Percentiles rank a stretch among this genome's conserved stretches.
phyloP scores from a whole-genome alignment of 352 stramenopile genomes.

The Hyphochytrium catenoides region DNA sequence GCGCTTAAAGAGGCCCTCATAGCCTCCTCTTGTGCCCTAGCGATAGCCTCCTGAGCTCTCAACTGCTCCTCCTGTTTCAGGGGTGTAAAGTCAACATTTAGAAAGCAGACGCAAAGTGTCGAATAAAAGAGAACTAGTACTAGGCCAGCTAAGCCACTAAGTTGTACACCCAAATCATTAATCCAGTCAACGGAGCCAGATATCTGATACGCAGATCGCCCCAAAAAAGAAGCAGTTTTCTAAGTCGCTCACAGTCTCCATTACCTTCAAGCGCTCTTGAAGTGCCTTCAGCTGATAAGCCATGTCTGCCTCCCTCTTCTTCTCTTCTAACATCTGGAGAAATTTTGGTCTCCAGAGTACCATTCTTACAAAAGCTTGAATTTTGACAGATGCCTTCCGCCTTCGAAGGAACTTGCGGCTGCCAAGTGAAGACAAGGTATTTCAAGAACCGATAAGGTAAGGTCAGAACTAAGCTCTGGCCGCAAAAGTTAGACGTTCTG shows the following conservation, averaged over 20 bases:
- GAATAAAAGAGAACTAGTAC: no score
- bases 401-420: conserved; percentile 29
- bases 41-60: conserved; percentile 11
- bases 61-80: conserved; percentile 13
- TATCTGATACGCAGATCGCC: no score
- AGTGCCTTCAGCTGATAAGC: conserved; percentile 47
- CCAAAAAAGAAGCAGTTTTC: no score
- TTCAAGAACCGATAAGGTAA: not conserved
- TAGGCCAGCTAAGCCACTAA: no score
- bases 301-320: conserved; percentile 60
- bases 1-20: not conserved
- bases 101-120: no score
- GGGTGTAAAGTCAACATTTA: no score
- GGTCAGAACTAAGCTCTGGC: no score
- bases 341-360: conserved; percentile 49
- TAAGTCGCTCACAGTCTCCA: no score
- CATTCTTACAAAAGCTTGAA: conserved; percentile 52
- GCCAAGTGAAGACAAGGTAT: not conserved
- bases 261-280: conserved; percentile 38
- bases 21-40: conserved; percentile 2
- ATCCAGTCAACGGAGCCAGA: no score
- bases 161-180: no score
- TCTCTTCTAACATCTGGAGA: conserved; percentile 32
- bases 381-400: conserved; percentile 33
- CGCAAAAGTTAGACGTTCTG: no score